Evolutionary conservation across 306 rosid species (phyloP), one percentile per base, ranked within the genome.

Genomic region (Inga oerstediana): DNA sequence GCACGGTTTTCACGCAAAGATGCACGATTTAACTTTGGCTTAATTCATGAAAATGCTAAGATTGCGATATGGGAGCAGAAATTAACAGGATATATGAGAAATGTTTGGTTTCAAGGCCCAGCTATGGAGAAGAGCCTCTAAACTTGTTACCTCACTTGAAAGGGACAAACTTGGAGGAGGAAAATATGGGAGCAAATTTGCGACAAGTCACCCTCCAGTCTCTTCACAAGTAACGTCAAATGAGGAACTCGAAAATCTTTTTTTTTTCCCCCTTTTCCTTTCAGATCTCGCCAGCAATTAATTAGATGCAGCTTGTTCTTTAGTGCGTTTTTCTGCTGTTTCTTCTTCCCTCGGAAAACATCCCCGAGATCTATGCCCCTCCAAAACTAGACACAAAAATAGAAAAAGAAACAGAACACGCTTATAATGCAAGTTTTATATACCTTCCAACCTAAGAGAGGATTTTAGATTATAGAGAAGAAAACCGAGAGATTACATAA

Each of bases 331-430:
- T 43, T 30, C 51, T 45, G 37, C 46, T 14, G 44, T 20, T 32
- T 41, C 15, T 9, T 10, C 51, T 76, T 54, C 67, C 16, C 76
- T 62, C 39, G 16, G 79, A 35, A 69, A 86, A 78, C 86, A n/a
- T 75, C 35, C 35, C 80, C 79, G 79, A 86, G 92, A 93, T 88
- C 92, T 89, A 80, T 72, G 80, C 79, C 79, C 78, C 71, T 80
- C 80, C 79, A 85, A 81, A 79, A 71, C 74, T 37, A 74, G 39
- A 30, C 64, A 80, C 56, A 58, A 68, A 5, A 46, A 68, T 27
- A 84, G 10, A 72, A 65, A 65, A 64, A 76, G 52, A 20, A 76
- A 67, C n/a, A 56, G 43, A 69, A 46, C 37, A 61, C 67, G 30
- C 76, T 82, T 82, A 58, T 39, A 75, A 72, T 58, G 30, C 74